Evolutionary conservation across 768 basidiomycete species (phyloP), one percentile per base, ranked within the genome.

Genomic region (Boletus patriciae): DNA sequence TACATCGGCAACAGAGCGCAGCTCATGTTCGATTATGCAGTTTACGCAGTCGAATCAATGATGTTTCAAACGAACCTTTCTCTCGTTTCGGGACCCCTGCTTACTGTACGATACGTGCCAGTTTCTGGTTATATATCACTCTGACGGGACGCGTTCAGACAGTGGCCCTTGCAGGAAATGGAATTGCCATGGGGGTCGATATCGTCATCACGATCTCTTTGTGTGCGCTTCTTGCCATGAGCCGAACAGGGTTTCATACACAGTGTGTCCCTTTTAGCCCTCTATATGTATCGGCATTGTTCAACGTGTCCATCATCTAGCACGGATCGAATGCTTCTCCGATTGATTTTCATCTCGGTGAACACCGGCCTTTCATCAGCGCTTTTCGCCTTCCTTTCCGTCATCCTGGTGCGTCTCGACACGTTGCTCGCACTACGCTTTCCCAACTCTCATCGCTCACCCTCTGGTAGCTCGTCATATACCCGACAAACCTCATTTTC

Each of bases 291-390:
- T 41, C 44, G 42, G 12, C 46, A 15, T 36, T 11, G 36, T 40
- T 47, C 50, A 51, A 53, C 54, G 49, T 41, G 59, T 16, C 12
- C 8, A 5, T 52, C 49, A 31, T 46, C 36, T 33, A 69, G 66
- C 44, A 70, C 66, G 25, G 68, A 67, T 48, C 61, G 41, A 18
- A 66, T 64, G 57, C 55, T 69, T 60, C 52, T 54, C 27, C 60
- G 67, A 18, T 5, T 70, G 56, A 65, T 69, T 41, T 57, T 70
- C 48, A 63, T 63, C 47, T 66, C 63, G 36, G 62, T 62, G 43
- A 66, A 68, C 44, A 60, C 68, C 6, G 63, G 69, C 1, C 66
- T 66, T 31, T 69, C 57, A 9, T 68, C 62, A 2, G 62, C 64
- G 6, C 36, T 61, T n/a, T 69, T 71, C 6, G 62, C 58, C 38